Evolutionary conservation across 495 filamentous ascomycete species (phyloP).

Genomic region (Xylaria bambusicola): DNA sequence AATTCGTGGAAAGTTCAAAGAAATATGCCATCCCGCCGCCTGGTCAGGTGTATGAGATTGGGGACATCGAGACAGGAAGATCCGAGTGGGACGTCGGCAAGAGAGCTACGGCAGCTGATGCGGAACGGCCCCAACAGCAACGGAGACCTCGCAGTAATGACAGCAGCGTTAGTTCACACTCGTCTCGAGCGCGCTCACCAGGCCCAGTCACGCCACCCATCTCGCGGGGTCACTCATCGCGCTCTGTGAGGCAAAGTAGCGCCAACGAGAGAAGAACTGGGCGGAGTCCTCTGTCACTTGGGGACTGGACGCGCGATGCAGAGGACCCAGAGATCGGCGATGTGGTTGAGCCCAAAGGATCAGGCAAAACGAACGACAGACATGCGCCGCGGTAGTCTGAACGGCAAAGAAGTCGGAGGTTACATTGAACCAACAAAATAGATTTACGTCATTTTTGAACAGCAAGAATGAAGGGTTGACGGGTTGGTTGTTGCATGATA

Average conservation of each 20-base stretch:
- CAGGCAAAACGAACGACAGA: background rate
- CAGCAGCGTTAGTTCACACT: conserved; percentile 25
- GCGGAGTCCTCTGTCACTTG: conserved; percentile 27
- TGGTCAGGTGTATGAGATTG: conserved; percentile 55
- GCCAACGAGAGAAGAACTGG: conserved; percentile 14
- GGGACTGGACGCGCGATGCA: conserved; percentile 3
- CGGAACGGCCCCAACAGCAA: conserved; percentile 24
- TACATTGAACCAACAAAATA: background rate
- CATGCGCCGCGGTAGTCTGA: background rate
- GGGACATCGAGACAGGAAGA: conserved; percentile 51
- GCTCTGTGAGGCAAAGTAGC: conserved; percentile 9
- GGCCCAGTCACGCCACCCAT: conserved; percentile 13
- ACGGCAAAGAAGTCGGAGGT: too few species aligned
- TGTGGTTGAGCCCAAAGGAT: background rate
- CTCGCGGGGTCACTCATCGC: conserved; percentile 13
- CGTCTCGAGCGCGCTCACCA: conserved; percentile 28
- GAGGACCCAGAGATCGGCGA: background rate
- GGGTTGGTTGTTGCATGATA: conserved; percentile 14
- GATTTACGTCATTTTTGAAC: conserved; percentile 8
- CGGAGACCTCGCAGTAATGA: conserved; percentile 37
- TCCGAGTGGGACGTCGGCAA: conserved; percentile 45
- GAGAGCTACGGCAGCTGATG: background rate
- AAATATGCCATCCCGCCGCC: conserved; percentile 52
- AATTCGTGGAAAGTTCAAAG: conserved; percentile 49
- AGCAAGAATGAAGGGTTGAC: background rate